phyloP scores from a whole-genome alignment of 257 asterid species.

The Penstemon davidsonii region DNA sequence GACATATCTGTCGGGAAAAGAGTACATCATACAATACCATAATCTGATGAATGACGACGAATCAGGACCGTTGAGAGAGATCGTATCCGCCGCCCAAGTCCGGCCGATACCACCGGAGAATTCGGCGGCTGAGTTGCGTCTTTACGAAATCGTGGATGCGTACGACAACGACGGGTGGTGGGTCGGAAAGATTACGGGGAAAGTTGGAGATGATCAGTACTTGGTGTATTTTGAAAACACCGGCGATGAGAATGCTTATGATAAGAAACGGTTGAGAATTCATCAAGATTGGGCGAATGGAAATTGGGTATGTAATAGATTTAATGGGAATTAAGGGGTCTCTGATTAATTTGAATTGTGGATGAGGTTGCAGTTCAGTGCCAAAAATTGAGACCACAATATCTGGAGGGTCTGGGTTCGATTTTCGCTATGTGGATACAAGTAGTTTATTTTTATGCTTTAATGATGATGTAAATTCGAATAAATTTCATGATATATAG shows the following conservation, averaged over 20 bases:
- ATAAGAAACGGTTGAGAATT: slow-evolving; percentile 21
- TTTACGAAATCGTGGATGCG: slow-evolving; percentile 27
- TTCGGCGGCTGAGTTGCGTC: not conserved
- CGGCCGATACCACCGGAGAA: slow-evolving; percentile 36
- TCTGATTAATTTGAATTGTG: too few species aligned
- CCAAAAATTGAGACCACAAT: too few species aligned
- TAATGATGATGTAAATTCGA: too few species aligned
- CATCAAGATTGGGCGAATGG: slow-evolving; percentile 39
- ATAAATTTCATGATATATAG: too few species aligned
- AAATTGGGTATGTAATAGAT: slow-evolving; percentile 18
- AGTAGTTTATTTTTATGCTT: too few species aligned
- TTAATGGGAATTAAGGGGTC: too few species aligned
- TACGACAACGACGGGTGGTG: slow-evolving; percentile 41
- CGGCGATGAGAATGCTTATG: slow-evolving; percentile 24
- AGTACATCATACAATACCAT: slow-evolving; percentile 25
- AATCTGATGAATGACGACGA: slow-evolving; percentile 27
- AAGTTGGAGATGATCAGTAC: not conserved
- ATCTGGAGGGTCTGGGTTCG: too few species aligned
- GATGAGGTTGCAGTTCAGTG: too few species aligned
- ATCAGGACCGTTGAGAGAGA: slow-evolving; percentile 33
- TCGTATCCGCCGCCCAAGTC: slow-evolving; percentile 22
- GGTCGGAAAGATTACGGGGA: slow-evolving; percentile 26
- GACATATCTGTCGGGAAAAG: slow-evolving; percentile 2
- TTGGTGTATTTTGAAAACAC: slow-evolving; percentile 17
- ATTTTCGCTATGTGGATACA: too few species aligned